A percentile compares a stretch with the other conserved stretches of the same genome.
Evolutionary conservation across 441 rosid species (phyloP).

Genomic region (Sinapis alba): DNA sequence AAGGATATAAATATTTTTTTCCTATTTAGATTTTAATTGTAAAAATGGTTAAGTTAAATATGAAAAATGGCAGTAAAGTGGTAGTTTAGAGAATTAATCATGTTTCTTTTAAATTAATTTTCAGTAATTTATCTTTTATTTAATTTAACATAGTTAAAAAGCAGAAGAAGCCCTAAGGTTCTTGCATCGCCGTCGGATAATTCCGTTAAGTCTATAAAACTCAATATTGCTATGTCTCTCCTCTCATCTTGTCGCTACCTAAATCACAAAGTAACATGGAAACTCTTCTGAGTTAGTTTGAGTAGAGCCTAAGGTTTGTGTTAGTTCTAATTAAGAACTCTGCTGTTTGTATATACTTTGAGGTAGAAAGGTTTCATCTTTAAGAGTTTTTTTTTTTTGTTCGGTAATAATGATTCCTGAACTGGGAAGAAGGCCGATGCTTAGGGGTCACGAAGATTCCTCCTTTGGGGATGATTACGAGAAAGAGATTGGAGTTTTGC

Average conservation of each 20-base stretch:
- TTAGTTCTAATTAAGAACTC: neutral
- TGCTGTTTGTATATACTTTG: neutral
- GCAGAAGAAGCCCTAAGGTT: constrained; percentile 80
- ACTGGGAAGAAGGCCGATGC: constrained; percentile 71
- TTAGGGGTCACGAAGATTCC: constrained; percentile 61
- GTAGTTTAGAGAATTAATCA: too few species aligned
- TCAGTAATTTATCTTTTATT: constrained; percentile 31
- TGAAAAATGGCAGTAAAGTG: too few species aligned
- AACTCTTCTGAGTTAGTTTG: constrained; percentile 29
- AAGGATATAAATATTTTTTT: too few species aligned
- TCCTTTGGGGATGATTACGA: constrained; percentile 81
- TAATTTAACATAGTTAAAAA: constrained; percentile 37
- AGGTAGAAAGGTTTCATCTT: constrained; percentile 7
- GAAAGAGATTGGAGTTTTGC: constrained; percentile 69
- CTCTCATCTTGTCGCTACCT: constrained; percentile 30
- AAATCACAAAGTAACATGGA: constrained; percentile 23
- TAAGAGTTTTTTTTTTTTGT: neutral
- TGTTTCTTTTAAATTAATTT: too few species aligned
- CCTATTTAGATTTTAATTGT: too few species aligned
- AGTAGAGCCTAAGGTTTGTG: constrained; percentile 35
- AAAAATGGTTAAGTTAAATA: too few species aligned
- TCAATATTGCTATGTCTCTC: constrained; percentile 11
- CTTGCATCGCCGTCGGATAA: constrained; percentile 88
- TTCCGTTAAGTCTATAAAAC: constrained; percentile 43
- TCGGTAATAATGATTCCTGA: constrained; percentile 55